Conservation (phyloP, 768 basidiomycete species). For the Serendipita sp. region DNA sequence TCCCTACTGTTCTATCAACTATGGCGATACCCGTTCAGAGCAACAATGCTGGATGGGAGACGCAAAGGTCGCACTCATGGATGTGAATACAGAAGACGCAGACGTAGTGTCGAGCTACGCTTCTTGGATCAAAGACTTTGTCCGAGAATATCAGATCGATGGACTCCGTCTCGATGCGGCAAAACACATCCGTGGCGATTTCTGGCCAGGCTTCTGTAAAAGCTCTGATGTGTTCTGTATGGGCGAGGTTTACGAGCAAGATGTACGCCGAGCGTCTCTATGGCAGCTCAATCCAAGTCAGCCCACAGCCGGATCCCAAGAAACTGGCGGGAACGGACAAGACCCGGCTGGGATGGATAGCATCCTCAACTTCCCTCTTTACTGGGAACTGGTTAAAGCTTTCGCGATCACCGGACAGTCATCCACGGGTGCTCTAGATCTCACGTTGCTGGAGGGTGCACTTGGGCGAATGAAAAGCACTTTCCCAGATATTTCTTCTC, state of each 20-base stretch:
- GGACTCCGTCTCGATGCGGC: slow-evolving; percentile 70
- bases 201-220: slow-evolving; percentile 60
- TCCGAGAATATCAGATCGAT: slow-evolving; percentile 59
- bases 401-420: slow-evolving; percentile 51
- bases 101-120: slow-evolving; percentile 47
- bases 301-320: not conserved
- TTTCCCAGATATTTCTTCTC: slow-evolving; percentile 22
- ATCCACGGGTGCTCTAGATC: not conserved
- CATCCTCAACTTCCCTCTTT: slow-evolving; percentile 57
- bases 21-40: slow-evolving; percentile 50
- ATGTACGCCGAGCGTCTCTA: slow-evolving; percentile 19
- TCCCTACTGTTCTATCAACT: slow-evolving; percentile 61
- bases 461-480: not conserved
- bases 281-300: not conserved
- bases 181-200: slow-evolving; percentile 52
- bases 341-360: slow-evolving; percentile 41
- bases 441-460: not conserved
- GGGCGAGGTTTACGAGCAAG: slow-evolving; percentile 54
- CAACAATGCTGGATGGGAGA: slow-evolving; percentile 79
- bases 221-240: slow-evolving; percentile 76
- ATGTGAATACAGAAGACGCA: slow-evolving; percentile 59
- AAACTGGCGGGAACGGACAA: not conserved
- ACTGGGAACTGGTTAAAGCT: slow-evolving; percentile 42
- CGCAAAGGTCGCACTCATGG: slow-evolving; percentile 51
- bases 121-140: slow-evolving; percentile 51